Evolutionary conservation across 768 basidiomycete species (phyloP).

Genomic region (Boletus insuetus): DNA sequence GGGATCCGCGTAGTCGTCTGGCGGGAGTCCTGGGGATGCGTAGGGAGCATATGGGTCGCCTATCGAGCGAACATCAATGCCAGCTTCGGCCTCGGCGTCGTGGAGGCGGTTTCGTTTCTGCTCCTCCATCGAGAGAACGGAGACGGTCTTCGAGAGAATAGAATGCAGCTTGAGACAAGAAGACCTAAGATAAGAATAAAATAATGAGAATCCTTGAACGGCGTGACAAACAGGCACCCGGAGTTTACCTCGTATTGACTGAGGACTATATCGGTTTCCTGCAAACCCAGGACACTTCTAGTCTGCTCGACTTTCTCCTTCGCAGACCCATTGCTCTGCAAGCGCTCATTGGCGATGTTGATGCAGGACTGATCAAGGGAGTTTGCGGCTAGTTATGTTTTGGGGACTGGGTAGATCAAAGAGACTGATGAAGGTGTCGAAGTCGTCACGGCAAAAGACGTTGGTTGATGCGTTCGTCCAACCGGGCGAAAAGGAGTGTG

Average conservation of each 20-base stretch:
- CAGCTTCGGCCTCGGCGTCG: conserved; percentile 72
- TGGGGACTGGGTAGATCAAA: conserved; percentile 94
- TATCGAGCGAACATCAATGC: conserved; percentile 53
- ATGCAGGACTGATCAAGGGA: conserved; percentile 95
- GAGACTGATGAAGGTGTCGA: conserved; percentile 85
- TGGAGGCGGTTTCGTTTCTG: conserved; percentile 76
- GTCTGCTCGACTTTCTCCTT: conserved; percentile 60
- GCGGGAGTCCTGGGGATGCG: conserved; percentile 44
- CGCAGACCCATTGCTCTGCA: conserved; percentile 71
- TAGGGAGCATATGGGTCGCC: conserved; percentile 82
- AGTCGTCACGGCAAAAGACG: conserved; percentile 91
- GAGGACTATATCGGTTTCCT: conserved; percentile 72
- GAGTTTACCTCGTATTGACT: conserved; percentile 77
- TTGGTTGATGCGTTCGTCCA: conserved; percentile 95
- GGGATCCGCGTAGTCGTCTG: conserved; percentile 49
- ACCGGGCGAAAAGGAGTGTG: conserved; percentile 91
- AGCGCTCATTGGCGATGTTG: conserved; percentile 93
- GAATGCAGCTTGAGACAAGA: conserved; percentile 83
- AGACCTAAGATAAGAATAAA: conserved; percentile 56
- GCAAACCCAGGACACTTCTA: conserved; percentile 51
- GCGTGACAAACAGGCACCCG: neutral
- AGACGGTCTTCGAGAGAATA: conserved; percentile 85
- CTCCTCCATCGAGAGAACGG: conserved; percentile 80
- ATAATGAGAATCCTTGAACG: conserved; percentile 1
- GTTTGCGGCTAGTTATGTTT: conserved; percentile 83